Conservation (phyloP, 371 early-diverging fungal species). For the Syncephalastrum contaminatum region DNA sequence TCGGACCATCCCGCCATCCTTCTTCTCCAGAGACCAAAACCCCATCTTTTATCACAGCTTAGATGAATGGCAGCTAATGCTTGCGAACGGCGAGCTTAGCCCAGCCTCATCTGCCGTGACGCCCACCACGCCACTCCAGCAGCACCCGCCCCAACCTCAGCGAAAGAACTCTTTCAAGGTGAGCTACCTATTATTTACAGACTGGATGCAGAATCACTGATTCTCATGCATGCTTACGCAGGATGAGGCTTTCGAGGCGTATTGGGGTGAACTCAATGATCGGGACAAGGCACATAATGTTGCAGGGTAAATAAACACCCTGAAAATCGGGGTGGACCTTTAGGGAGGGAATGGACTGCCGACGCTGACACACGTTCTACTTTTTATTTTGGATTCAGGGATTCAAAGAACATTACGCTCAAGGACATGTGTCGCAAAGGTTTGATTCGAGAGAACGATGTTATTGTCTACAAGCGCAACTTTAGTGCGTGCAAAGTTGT, state of each 20-base stretch:
- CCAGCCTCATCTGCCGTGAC: slow-evolving; percentile 7
- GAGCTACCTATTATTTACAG: too few relatives aligned
- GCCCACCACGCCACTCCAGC: slow-evolving; percentile 7
- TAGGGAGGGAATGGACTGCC: not conserved
- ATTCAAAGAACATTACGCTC: slow-evolving; percentile 48
- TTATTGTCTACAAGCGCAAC: slow-evolving; percentile 51
- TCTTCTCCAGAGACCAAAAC: slow-evolving; percentile 37
- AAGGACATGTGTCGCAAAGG: slow-evolving; percentile 56
- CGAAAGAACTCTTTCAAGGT: too few relatives aligned
- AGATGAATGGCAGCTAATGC: slow-evolving; percentile 39
- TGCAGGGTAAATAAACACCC: slow-evolving; percentile 37
- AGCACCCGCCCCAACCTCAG: not conserved
- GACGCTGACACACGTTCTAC: not conserved
- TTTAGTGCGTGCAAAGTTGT: slow-evolving; percentile 53
- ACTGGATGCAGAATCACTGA: not conserved
- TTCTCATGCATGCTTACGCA: slow-evolving; percentile 8
- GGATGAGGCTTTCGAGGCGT: slow-evolving; percentile 41
- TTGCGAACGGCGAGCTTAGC: slow-evolving; percentile 23
- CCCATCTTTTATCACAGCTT: slow-evolving; percentile 36
- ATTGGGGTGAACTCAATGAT: slow-evolving; percentile 41
- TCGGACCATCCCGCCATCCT: slow-evolving; percentile 13
- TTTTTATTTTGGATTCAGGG: slow-evolving; percentile 20
- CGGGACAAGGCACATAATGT: slow-evolving; percentile 48
- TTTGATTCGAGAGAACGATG: slow-evolving; percentile 46
- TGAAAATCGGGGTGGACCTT: not conserved